These are phyloP conservation scores for Rhodotorula mucilaginosa DNA, from an alignment of 1,284 basidiomycete species.

Conservation along the genomic window DNA sequence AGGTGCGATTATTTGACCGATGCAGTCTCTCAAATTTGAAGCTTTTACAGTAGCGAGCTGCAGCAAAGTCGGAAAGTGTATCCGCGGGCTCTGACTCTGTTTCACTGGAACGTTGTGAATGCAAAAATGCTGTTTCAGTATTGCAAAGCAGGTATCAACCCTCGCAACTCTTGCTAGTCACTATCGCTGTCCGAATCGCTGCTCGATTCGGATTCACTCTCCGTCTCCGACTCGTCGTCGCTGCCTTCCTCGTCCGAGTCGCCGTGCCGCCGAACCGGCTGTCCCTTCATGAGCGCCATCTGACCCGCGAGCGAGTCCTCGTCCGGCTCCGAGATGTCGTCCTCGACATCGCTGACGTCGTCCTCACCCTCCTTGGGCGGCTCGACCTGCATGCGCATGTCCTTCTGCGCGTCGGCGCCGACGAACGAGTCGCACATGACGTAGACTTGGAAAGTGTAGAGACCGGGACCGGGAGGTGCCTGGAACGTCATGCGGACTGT, in stretches of 20 bases:
- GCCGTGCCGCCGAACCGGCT: slow-evolving; percentile 66
- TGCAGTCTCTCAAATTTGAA: too few species aligned
- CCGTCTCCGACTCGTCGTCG: slow-evolving; percentile 20
- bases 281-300: slow-evolving; percentile 96
- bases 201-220: slow-evolving; percentile 41
- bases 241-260: slow-evolving; percentile 56
- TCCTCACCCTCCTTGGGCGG: slow-evolving; percentile 55
- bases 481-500: slow-evolving; percentile 91
- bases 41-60: too few species aligned
- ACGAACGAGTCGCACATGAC: slow-evolving; percentile 84
- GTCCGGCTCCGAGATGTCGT: slow-evolving; percentile 93
- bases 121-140: neutral
- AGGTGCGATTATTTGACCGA: too few species aligned
- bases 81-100: neutral
- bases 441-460: slow-evolving; percentile 86
- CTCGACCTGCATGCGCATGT: slow-evolving; percentile 63
- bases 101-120: neutral
- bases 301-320: slow-evolving; percentile 94
- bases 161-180: neutral
- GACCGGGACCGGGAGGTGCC: slow-evolving; percentile 77
- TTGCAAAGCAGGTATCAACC: neutral
- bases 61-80: too few species aligned
- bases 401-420: slow-evolving; percentile 71
- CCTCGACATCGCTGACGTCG: slow-evolving; percentile 60
- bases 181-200: slow-evolving; percentile 43